These are phyloP conservation scores for Lentinula raphanica DNA, from an alignment of 768 basidiomycete genomes.

Conservation along the genomic window DNA sequence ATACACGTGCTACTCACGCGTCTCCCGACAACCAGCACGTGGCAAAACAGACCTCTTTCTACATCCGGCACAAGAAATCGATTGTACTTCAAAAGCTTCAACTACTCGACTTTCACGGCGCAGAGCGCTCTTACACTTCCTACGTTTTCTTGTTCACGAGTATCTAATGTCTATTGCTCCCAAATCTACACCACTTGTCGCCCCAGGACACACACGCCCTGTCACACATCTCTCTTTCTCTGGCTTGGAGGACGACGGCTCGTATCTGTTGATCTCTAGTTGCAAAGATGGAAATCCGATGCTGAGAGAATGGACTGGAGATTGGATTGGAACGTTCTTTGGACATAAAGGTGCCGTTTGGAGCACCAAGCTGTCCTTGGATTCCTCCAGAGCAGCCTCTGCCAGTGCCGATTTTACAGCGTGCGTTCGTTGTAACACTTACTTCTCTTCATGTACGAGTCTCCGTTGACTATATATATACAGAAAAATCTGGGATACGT, in stretches of 20 bases:
- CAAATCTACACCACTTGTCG: constrained; percentile 76
- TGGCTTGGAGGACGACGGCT: constrained; percentile 73
- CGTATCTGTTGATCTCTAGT: constrained; percentile 87
- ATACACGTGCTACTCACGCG: too few species aligned
- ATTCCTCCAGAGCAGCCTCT: constrained; percentile 82
- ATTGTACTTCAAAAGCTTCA: not conserved
- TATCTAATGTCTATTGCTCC: constrained; percentile 54
- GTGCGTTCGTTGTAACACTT: constrained; percentile 44
- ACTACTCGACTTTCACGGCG: constrained; percentile 32
- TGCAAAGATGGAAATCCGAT: constrained; percentile 99
- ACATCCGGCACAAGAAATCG: not conserved
- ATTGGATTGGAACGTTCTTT: constrained; percentile 95
- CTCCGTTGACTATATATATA: constrained; percentile 8
- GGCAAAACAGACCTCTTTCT: not conserved
- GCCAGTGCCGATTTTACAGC: constrained; percentile 97
- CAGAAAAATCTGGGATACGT: constrained; percentile 98
- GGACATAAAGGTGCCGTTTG: constrained; percentile 95
- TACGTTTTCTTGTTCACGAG: constrained; percentile 15
- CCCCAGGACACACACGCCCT: constrained; percentile 80
- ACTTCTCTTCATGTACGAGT: not conserved
- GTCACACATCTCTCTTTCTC: constrained; percentile 96
- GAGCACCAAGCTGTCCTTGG: constrained; percentile 87
- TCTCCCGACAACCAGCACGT: not conserved
- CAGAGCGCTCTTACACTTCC: constrained; percentile 47
- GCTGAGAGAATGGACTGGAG: constrained; percentile 95